Percentiles rank a stretch among this genome's conserved stretches.
Conservation (phyloP, 768 basidiomycete species). For the Boletus vinaceobasis region DNA sequence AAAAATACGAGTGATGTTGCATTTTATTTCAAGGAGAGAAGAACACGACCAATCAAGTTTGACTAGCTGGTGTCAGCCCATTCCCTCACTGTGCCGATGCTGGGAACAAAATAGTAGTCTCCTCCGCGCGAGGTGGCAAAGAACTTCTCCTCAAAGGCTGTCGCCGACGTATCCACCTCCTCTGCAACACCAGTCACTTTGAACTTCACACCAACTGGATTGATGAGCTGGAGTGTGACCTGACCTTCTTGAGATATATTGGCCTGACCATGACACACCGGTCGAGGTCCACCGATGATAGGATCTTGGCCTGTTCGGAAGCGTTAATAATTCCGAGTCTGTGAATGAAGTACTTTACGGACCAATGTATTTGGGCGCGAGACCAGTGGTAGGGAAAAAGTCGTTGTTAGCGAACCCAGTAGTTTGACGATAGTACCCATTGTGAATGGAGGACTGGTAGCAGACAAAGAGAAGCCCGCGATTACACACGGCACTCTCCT, state of each 20-base stretch:
- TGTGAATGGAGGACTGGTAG: not conserved
- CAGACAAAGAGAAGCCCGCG: not conserved
- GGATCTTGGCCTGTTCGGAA: not conserved
- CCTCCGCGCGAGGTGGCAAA: not conserved
- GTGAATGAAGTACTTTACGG: not conserved
- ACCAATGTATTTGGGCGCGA: not conserved
- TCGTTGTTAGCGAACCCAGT: not conserved
- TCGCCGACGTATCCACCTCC: not conserved
- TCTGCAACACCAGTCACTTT: not conserved
- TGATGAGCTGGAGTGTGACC: not conserved
- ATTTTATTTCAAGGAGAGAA: not conserved
- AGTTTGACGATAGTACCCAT: not conserved
- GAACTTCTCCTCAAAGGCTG: not conserved
- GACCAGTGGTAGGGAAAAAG: not conserved
- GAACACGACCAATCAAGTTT: not conserved
- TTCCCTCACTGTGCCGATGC: not conserved
- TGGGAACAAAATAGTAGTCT: not conserved
- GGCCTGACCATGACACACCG: not conserved
- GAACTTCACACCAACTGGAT: not conserved
- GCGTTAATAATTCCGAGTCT: not conserved
- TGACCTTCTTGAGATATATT: not conserved
- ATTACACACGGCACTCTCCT: not conserved
- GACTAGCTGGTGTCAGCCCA: not conserved
- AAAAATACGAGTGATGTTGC: not conserved
- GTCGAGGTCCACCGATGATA: not conserved